phyloP scores from a whole-genome alignment of 2,329 filamentous ascomycete species.

The Apiospora arundinis region DNA sequence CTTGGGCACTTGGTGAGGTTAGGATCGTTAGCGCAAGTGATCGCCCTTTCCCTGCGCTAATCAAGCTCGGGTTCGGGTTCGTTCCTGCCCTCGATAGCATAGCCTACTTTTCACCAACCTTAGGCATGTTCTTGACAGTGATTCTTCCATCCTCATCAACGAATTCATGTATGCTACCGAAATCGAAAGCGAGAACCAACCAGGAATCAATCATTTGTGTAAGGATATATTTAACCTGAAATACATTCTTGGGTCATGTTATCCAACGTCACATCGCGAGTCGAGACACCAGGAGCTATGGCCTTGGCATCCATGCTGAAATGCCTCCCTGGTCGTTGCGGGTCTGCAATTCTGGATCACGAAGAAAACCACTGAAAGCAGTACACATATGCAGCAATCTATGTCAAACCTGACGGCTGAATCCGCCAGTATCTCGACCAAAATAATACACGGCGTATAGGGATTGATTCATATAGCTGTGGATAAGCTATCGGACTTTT shows the following conservation, averaged over 20 bases:
- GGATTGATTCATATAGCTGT: neutral
- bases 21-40: neutral
- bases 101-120: neutral
- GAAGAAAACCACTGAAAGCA: neutral
- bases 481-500: neutral
- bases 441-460: too few relatives aligned
- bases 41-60: neutral
- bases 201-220: neutral
- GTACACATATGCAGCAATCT: neutral
- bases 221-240: neutral
- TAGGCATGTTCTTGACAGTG: neutral
- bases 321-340: neutral
- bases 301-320: constrained; percentile 6
- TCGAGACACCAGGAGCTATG: neutral
- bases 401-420: too few relatives aligned
- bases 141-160: neutral
- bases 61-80: neutral
- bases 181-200: neutral
- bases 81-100: neutral
- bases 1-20: neutral
- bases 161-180: neutral
- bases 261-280: neutral
- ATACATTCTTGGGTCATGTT: neutral
- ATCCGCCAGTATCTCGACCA: too few relatives aligned
- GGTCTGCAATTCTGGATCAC: neutral